Evolutionary conservation across 2,329 filamentous ascomycete species (phyloP), one percentile per base, ranked within the genome.

Genomic region (Ophiostoma sp.): DNA sequence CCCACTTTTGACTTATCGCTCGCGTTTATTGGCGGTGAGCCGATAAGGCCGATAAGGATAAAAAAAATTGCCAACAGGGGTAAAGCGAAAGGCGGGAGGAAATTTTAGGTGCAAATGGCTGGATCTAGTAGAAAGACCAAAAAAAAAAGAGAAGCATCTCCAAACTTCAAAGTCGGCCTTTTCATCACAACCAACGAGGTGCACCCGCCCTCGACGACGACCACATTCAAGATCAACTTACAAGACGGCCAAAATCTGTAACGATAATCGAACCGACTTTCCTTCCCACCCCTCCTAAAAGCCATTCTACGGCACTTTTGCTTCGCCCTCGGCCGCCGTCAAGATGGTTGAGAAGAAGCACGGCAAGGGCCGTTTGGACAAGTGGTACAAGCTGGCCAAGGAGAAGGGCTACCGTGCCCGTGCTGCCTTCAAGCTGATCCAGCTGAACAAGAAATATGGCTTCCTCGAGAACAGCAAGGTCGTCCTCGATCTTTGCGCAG

Each of bases 261-360:
- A 25, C 36, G n/a, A 28, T 12, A 45, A 25, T 28, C 36, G 11
- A 28, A 25, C 3, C 36, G 36, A 66, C 61, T 19, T 7, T 15
- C 11, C 33, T 6, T 7, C 15, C 5, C 36, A 22, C 25, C n/a
- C 12, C n/a, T 12, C n/a, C 3, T 9, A 6, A 45, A 12, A 61
- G 31, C 57, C 57, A 39, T 17, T 39, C 31, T 9, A 17, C 63
- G 36, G 36, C 63, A 48, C 22, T 31, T 48, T 48, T 36, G n/a
- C 28, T 50, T 55, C n/a, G 42, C 36, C 17, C 15, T 11, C n/a
- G 19, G 19, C 57, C 64, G 36, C 76, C 74, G 78, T 77, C 73
- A 98, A 98, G 96, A 95, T 93, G 80, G 95, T 98, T 80, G 94
- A 98, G 81, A 98, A 98, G 88, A 98, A 98, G 88, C 93, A 97